Conservation (phyloP, 768 basidiomycete species). For the Pulveroboletus sp. region DNA sequence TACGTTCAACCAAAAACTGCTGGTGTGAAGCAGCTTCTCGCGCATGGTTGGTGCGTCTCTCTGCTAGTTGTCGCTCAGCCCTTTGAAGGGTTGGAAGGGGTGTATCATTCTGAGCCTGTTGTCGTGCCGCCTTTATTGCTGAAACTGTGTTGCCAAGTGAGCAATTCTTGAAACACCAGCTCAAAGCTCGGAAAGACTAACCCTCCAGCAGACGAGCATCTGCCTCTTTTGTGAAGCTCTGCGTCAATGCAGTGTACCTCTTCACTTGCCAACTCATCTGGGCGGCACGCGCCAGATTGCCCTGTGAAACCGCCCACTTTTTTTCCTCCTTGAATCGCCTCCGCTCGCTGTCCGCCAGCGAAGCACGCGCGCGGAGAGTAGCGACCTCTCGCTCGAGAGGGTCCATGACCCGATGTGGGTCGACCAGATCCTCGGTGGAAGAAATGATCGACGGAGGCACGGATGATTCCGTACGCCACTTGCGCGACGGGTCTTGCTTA, state of each 20-base stretch:
- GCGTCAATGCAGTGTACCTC: conserved; percentile 74
- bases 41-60: conserved; percentile 30
- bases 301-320: conserved; percentile 82
- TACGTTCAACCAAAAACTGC: conserved; percentile 29
- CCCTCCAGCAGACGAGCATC: conserved; percentile 67
- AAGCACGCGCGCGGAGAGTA: conserved; percentile 70
- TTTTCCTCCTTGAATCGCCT: conserved; percentile 82
- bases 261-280: conserved; percentile 86
- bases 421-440: conserved; percentile 63
- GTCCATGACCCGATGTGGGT: conserved; percentile 54
- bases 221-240: conserved; percentile 78
- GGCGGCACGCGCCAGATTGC: conserved; percentile 68
- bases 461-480: conserved; percentile 35
- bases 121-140: conserved; percentile 23
- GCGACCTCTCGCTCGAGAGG: conserved; percentile 75
- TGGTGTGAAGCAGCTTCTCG: conserved; percentile 22
- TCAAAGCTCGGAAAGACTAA: conserved; percentile 22
- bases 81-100: conserved; percentile 22
- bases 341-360: conserved; percentile 79
- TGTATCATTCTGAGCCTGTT: conserved; percentile 10
- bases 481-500: conserved; percentile 28
- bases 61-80: conserved; percentile 18
- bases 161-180: not conserved
- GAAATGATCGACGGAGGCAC: conserved; percentile 58
- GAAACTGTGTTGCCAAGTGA: conserved; percentile 20